Percentiles rank a stretch among this genome's conserved stretches.
Conservation (phyloP, 164 flowering plant genomes). For the Macadamia tetraphylla region DNA sequence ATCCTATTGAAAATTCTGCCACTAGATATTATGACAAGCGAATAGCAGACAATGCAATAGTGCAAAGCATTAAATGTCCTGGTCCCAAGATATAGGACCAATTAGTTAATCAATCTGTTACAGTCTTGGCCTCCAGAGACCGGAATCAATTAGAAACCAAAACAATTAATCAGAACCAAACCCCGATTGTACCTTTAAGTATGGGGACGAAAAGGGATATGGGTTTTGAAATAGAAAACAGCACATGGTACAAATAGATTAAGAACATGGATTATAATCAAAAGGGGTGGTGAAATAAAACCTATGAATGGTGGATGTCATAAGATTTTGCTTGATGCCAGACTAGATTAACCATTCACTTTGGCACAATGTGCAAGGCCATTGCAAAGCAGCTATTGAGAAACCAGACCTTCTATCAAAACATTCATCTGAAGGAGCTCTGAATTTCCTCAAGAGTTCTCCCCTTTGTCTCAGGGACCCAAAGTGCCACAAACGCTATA, state of each 20-base stretch:
- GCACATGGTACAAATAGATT: background rate
- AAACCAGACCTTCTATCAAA: background rate
- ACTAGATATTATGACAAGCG: slow-evolving; percentile 40
- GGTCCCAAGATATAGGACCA: no score
- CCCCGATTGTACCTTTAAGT: no score
- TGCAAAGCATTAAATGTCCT: slow-evolving; percentile 35
- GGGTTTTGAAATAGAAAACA: background rate
- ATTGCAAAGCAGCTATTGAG: no score
- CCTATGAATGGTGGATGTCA: background rate
- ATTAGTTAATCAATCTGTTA: no score
- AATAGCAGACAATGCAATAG: slow-evolving; percentile 62
- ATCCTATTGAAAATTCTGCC: no score
- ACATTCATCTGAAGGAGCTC: slow-evolving; percentile 50
- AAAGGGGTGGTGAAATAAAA: no score
- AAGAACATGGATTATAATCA: background rate
- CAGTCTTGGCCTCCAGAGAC: no score
- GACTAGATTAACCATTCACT: slow-evolving; percentile 1
- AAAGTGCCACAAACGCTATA: slow-evolving; percentile 48
- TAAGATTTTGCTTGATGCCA: background rate
- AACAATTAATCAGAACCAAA: no score
- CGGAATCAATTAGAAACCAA: no score
- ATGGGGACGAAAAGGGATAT: no score
- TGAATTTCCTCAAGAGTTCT: slow-evolving; percentile 81
- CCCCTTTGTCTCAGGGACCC: slow-evolving; percentile 86
- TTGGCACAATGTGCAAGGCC: background rate